Base-by-base conservation (phyloP, 148 eudicot genomes). In the Fagopyrum homotropicum region DNA sequence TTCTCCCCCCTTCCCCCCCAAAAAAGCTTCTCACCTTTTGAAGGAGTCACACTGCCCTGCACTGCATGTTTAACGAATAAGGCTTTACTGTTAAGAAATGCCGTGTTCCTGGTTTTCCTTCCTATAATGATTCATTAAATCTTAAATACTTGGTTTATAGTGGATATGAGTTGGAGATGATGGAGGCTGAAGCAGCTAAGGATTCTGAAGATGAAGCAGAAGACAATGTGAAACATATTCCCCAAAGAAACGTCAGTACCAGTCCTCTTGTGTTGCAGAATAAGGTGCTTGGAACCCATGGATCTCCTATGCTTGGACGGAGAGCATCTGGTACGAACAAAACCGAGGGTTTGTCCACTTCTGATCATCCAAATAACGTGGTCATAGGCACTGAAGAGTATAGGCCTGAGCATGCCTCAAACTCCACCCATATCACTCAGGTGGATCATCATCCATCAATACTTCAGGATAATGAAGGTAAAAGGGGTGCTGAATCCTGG, bases 141-240 rank as follows among this genome's bases (percentile, higher is more conserved):
- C 46, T 43, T 66, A 4, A 35, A 43, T 12, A 5, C 12, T 11
- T 66, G 16, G 14, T 9, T n/a, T 43, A 50, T 68, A 95, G 99
- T 88, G 86, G 88, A 69, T 85, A 83, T 84, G 99, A 95, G 73
- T 76, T 90, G 84, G 97, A 92, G 78, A 73, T 80, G 84, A 79
- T 88, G 91, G 90, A 84, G 69, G 85, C 87, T 71, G 91, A 90
- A 84, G 97, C 89, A 82, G 97, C 89, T 29, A 85, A 90, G 84
- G 98, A 95, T 86, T 92, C 97, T 57, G 97, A 92, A 77, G 98
- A 88, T 9, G 95, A 90, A 77, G 73, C 76, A 46, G 85, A 78
- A 26, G 9, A 48, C 30, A 56, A 84, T 44, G 59, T 61, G 59
- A 69, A 74, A 71, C 30, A 57, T 54, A 46, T 40, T 52, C 69